These are phyloP conservation scores for Candida boleticola DNA, from an alignment of 805 yeast genomes.

Conservation along the genomic window DNA sequence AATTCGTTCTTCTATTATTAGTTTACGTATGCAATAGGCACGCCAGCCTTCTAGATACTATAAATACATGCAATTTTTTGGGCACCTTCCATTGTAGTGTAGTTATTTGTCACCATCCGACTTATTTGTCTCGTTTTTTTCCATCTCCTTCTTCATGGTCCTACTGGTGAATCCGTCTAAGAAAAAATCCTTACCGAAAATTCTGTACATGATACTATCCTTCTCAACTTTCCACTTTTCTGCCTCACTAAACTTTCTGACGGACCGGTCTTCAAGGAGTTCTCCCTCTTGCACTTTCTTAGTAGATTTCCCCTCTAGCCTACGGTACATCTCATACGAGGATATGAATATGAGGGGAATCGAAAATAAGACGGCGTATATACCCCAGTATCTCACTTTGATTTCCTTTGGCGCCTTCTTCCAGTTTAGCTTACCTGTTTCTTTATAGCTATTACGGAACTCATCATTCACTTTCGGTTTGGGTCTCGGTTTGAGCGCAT, in stretches of 20 bases:
- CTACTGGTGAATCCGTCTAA: slow-evolving; percentile 44
- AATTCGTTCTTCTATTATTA: too few relatives aligned
- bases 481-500: slow-evolving; percentile 11
- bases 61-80: too few relatives aligned
- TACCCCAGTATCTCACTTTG: slow-evolving; percentile 34
- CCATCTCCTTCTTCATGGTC: slow-evolving; percentile 18
- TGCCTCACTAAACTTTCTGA: slow-evolving; percentile 35
- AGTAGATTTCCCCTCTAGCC: slow-evolving; percentile 40
- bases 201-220: slow-evolving; percentile 32
- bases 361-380: slow-evolving; percentile 35
- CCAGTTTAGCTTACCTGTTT: slow-evolving; percentile 44
- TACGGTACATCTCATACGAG: slow-evolving; percentile 31
- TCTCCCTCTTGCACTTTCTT: slow-evolving; percentile 42
- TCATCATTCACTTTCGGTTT: slow-evolving; percentile 21
- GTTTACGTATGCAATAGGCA: too few relatives aligned
- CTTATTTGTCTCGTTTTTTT: not conserved
- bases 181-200: slow-evolving; percentile 42
- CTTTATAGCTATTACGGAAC: slow-evolving; percentile 34
- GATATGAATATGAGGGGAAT: slow-evolving; percentile 36
- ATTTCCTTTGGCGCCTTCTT: slow-evolving; percentile 41
- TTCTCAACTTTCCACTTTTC: slow-evolving; percentile 42
- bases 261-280: slow-evolving; percentile 27
- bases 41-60: too few relatives aligned
- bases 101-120: too few relatives aligned
- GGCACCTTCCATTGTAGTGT: too few relatives aligned